Evolutionary conservation across 768 basidiomycete species (phyloP).

Genomic region (Russula lepida): DNA sequence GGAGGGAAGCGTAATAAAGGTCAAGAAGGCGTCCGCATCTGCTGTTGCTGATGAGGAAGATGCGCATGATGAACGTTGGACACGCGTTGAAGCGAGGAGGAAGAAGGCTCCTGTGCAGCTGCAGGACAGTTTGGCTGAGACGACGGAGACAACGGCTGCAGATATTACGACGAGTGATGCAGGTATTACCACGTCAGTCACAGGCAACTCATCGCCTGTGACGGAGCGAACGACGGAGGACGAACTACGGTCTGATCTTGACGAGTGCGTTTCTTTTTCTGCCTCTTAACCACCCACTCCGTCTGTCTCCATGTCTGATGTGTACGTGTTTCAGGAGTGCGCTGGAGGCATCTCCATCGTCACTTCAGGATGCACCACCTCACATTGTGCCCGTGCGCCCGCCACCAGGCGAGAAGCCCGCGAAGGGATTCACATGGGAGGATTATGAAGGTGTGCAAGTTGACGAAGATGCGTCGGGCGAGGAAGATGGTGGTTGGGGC

Average conservation of each 20-base stretch:
- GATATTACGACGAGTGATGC: slow-evolving; percentile 40
- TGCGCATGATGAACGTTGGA: slow-evolving; percentile 62
- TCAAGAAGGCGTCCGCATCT: slow-evolving; percentile 28
- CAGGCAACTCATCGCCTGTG: slow-evolving; percentile 35
- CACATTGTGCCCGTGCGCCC: slow-evolving; percentile 65
- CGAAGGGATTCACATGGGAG: slow-evolving; percentile 61
- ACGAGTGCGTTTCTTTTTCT: slow-evolving; percentile 47
- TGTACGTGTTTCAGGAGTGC: slow-evolving; percentile 33
- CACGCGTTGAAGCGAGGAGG: slow-evolving; percentile 51
- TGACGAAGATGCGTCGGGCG: slow-evolving; percentile 47
- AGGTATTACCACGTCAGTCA: slow-evolving; percentile 40
- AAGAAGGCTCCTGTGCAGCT: slow-evolving; percentile 16
- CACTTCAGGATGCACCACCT: slow-evolving; percentile 31
- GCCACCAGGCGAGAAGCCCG: slow-evolving; percentile 47
- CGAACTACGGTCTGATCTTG: slow-evolving; percentile 52
- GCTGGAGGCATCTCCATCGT: slow-evolving; percentile 49
- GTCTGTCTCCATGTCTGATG: slow-evolving; percentile 12
- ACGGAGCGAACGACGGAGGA: slow-evolving; percentile 30
- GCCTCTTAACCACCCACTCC: not conserved
- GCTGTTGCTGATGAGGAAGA: slow-evolving; percentile 22
- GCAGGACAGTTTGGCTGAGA: not conserved
- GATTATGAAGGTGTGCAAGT: slow-evolving; percentile 69
- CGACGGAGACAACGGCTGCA: slow-evolving; percentile 20
- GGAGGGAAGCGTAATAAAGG: slow-evolving; percentile 5
- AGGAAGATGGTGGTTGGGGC: slow-evolving; percentile 72